phyloP scores from a whole-genome alignment of 306 rosid species.

The Cyamopsis tetragonoloba region DNA sequence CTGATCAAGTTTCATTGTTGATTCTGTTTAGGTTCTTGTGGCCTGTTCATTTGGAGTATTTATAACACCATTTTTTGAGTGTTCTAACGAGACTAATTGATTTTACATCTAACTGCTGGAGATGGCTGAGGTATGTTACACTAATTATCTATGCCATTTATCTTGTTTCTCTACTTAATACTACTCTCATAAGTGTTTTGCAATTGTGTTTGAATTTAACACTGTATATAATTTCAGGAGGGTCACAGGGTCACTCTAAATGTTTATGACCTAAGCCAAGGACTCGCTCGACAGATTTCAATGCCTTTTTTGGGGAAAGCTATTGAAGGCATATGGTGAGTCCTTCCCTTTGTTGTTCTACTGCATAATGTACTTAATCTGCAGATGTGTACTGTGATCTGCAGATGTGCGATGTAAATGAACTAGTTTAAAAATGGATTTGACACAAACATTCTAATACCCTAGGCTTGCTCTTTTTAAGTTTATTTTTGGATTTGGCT shows the following conservation, averaged over 20 bases:
- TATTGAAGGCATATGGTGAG: constrained; percentile 91
- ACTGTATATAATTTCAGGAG: constrained; percentile 53
- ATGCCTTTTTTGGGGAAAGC: constrained; percentile 76
- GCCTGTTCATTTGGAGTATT: not conserved
- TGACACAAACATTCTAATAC: not conserved
- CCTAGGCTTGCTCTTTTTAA: not conserved
- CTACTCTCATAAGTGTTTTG: not conserved
- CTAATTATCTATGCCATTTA: not conserved
- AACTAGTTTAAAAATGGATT: not conserved
- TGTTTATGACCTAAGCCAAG: constrained; percentile 92
- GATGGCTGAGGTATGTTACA: constrained; percentile 72
- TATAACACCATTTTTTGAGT: not conserved
- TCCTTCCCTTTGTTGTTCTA: not conserved
- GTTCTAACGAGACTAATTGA: not conserved
- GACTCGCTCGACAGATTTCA: constrained; percentile 87
- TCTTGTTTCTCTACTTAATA: not conserved
- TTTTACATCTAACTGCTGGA: not conserved
- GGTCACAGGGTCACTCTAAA: constrained; percentile 68
- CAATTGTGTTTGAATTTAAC: not conserved
- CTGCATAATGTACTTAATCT: not conserved
- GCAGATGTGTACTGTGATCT: no score
- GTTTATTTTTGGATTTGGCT: not conserved
- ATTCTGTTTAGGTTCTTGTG: constrained; percentile 13
- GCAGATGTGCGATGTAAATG: no score
- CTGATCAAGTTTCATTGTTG: not conserved